Evolutionary conservation across 1,284 basidiomycete species (phyloP), one percentile per base, ranked within the genome.

Genomic region (Heliocybe sulcata): DNA sequence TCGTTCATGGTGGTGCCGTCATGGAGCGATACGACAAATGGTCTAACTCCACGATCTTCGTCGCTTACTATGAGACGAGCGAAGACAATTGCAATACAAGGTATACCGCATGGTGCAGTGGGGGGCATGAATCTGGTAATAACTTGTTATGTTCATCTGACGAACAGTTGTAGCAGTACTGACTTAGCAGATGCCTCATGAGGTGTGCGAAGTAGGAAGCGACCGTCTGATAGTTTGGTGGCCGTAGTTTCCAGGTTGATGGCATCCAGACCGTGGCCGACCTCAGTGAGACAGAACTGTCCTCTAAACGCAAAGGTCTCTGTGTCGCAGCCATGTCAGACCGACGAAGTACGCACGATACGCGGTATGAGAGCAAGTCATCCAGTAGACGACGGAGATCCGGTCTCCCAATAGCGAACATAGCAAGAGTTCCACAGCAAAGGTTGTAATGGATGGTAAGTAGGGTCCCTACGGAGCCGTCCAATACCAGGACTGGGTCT

Each of bases 391-490:
- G 0, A 60, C 47, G 1, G 75, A 59, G 42, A 72, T 69, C 2
- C n/a, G 68, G 68, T 35, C 69, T 65, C 4, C 65, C 55, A 8
- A 56, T 47, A 8, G 68, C 53, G 56, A 67, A 71, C 3, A 60
- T 64, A 3, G 69, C 69, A 16, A 79, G 56, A 0, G 77, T 77
- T 2, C 77, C 77, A 20, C 66, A 65, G 16, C 64, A 66, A 3
- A 77, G 66, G 55, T 79, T 79, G 56, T 69, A 72, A 45, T 79
- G 77, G 12, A 78, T 71, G 1, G 73, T 74, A 14, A 73, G 58
- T 3, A 73, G 56, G 2, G 69, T 72, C 3, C 61, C 59, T 0
- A 72, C 69, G 2, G 69, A 71, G 6, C 68, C 71, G 57, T 78
- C 76, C 35, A 74, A 51, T 2, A 60, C 54, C 9, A 64, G 57